phyloP scores from a whole-genome alignment of 352 stramenopile species.

The Globisporangium paroecandrum region DNA sequence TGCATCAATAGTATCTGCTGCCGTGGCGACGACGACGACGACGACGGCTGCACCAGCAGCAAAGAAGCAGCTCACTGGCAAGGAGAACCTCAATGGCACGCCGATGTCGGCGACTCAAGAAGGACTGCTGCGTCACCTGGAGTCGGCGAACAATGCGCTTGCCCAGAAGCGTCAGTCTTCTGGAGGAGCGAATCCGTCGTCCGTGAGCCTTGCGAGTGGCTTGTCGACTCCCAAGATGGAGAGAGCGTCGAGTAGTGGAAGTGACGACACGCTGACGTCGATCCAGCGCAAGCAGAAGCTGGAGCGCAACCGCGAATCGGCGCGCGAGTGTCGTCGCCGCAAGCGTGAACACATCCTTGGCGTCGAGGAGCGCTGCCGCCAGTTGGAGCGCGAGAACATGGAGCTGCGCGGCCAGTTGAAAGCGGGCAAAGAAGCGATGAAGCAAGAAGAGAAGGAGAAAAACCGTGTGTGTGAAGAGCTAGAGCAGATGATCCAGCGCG shows the following conservation, averaged over 20 bases:
- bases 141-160: constrained; percentile 70
- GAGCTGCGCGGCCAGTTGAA: constrained; percentile 89
- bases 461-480: constrained; percentile 82
- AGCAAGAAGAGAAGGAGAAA: constrained; percentile 83
- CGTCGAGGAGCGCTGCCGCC: constrained; percentile 74
- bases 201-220: neutral
- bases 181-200: constrained; percentile 7
- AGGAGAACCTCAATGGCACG: constrained; percentile 24
- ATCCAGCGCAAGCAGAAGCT: constrained; percentile 82
- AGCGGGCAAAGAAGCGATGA: constrained; percentile 82
- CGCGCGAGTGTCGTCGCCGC: constrained; percentile 85
- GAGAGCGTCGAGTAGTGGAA: constrained; percentile 48
- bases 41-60: constrained; percentile 17
- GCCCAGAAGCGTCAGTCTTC: constrained; percentile 53
- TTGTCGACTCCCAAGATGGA: constrained; percentile 52
- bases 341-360: constrained; percentile 86
- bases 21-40: neutral
- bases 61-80: constrained; percentile 25
- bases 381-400: constrained; percentile 90
- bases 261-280: constrained; percentile 38
- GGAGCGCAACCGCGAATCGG: constrained; percentile 90
- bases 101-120: constrained; percentile 53
- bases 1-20: neutral
- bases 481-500: constrained; percentile 77
- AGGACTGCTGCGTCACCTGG: constrained; percentile 60